Percentiles rank a stretch among this genome's conserved stretches.
Evolutionary conservation across 192 early-diverging fungal genomes (phyloP).

Genomic region (Endogone sp.): DNA sequence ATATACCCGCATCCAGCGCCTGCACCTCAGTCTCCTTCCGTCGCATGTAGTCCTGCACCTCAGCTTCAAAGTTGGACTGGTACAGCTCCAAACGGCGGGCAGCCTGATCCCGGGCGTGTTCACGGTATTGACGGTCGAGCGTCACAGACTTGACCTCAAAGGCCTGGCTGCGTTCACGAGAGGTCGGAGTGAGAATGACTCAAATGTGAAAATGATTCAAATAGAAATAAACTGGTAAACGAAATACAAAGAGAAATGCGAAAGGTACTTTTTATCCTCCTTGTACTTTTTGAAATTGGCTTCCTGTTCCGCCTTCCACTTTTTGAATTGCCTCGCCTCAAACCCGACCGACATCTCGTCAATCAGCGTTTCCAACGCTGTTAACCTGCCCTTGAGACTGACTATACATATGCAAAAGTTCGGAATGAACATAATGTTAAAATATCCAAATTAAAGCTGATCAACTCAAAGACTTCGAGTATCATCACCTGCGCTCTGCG

Average conservation of each 20-base stretch:
- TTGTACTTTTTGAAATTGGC: background rate
- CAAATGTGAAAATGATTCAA: background rate
- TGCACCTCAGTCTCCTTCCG: conserved; percentile 22
- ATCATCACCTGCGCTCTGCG: conserved; percentile 7
- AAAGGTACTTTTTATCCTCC: conserved; percentile 9
- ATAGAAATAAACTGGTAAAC: background rate
- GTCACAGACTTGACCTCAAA: conserved; percentile 2
- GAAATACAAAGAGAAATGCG: background rate
- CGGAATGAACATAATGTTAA: background rate
- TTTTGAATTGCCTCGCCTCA: conserved; percentile 16
- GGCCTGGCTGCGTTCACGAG: conserved; percentile 3
- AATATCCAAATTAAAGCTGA: no score
- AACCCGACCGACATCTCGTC: conserved; percentile 8
- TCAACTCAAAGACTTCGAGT: background rate
- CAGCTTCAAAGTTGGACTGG: conserved; percentile 28
- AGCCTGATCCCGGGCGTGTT: conserved; percentile 14
- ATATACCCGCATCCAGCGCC: conserved; percentile 23
- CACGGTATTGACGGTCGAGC: conserved; percentile 14
- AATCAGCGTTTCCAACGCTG: conserved; percentile 18
- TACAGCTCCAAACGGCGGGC: conserved; percentile 24
- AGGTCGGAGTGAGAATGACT: background rate
- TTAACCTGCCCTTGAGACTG: conserved; percentile 11
- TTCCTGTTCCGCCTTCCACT: conserved; percentile 21
- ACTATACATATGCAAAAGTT: background rate
- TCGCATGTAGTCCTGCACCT: conserved; percentile 25